Conservation (phyloP, 1,139 yeast species). For the Trichomonascaceae sp. region DNA sequence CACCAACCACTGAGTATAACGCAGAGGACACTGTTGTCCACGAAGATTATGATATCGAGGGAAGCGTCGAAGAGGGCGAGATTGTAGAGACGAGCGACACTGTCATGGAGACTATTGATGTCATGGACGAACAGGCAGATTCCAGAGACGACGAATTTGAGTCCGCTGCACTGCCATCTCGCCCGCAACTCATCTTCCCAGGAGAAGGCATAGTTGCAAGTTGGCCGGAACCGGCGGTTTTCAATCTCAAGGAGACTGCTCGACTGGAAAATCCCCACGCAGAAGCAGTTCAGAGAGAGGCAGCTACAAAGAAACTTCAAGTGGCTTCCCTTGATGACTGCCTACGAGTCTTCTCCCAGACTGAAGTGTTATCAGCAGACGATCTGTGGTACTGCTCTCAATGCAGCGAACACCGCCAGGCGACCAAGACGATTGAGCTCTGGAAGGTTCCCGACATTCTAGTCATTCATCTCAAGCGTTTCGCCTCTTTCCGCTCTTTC, state of each 20-base stretch:
- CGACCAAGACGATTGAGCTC: constrained; percentile 78
- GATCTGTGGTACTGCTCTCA: constrained; percentile 92
- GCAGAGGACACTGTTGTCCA: not conserved
- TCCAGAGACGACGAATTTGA: constrained; percentile 11
- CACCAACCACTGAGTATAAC: not conserved
- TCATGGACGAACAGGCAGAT: constrained; percentile 5
- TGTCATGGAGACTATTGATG: constrained; percentile 1
- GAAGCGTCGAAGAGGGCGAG: too few relatives aligned
- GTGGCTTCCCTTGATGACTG: constrained; percentile 59
- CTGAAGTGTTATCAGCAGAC: constrained; percentile 77
- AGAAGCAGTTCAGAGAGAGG: constrained; percentile 32
- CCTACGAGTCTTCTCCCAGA: constrained; percentile 56
- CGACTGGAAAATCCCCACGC: constrained; percentile 29
- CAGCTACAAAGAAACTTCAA: constrained; percentile 32
- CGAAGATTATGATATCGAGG: constrained; percentile 2
- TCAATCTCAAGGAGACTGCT: too few relatives aligned
- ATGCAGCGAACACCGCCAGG: constrained; percentile 82
- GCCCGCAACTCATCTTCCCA: constrained; percentile 16
- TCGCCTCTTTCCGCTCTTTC: constrained; percentile 71
- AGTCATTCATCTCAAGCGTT: constrained; percentile 80
- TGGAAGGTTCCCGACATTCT: constrained; percentile 90
- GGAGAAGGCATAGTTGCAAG: constrained; percentile 55
- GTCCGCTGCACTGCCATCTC: constrained; percentile 1
- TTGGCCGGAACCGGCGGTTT: too few relatives aligned
- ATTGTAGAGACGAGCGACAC: constrained; percentile 1